A percentile compares a stretch with the other conserved stretches of the same genome.
These are phyloP conservation scores for Russula lepida DNA, from an alignment of 768 basidiomycete species.

Conservation along the genomic window DNA sequence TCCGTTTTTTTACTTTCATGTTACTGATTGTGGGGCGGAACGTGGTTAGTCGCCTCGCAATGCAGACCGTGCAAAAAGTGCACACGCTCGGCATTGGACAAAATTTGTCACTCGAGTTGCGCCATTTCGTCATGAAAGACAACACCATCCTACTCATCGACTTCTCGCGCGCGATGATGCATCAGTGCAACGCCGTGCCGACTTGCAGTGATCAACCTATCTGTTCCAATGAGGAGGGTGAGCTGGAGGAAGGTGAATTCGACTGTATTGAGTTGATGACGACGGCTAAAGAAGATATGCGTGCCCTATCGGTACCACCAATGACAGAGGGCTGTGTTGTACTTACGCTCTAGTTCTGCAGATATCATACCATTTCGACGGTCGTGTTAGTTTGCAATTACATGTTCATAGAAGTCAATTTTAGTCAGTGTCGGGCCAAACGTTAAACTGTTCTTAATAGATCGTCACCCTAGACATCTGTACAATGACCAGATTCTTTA, in stretches of 20 bases:
- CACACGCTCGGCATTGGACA: slow-evolving; percentile 10
- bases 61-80: slow-evolving; percentile 12
- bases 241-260: background rate
- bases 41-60: slow-evolving; percentile 2
- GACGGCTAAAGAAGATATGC: background rate
- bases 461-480: no score
- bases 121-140: slow-evolving; percentile 18
- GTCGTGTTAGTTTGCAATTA: background rate
- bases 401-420: background rate
- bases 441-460: no score
- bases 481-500: no score
- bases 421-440: no score
- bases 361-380: background rate
- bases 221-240: background rate
- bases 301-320: background rate
- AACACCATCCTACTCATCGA: slow-evolving; percentile 9
- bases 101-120: slow-evolving; percentile 9
- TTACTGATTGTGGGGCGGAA: background rate
- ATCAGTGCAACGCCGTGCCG: slow-evolving; percentile 13
- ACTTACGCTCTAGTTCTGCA: background rate
- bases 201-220: slow-evolving; percentile 7
- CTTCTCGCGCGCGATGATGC: slow-evolving; percentile 10
- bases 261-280: slow-evolving; percentile 5
- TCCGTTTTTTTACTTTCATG: background rate
- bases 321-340: background rate